Conservation (phyloP, 2,329 filamentous ascomycete species). For the Colletotrichum sp. region DNA sequence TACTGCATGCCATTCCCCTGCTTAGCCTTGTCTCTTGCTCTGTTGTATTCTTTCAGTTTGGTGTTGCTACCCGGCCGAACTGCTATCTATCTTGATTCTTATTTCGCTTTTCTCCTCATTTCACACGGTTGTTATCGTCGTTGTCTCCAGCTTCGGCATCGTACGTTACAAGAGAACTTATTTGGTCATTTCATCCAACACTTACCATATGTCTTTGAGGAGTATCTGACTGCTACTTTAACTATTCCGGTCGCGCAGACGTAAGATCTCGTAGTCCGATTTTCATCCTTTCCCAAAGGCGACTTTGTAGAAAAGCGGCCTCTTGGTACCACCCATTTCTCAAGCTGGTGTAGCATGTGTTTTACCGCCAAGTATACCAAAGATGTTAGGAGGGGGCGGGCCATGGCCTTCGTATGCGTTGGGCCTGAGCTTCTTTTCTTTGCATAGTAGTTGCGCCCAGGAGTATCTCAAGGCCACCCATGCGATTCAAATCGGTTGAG, state of each 20-base stretch:
- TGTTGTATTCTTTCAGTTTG: not conserved
- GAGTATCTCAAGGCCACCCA: not conserved
- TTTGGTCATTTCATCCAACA: too few relatives aligned
- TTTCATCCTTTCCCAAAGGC: not conserved
- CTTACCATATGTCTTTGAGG: not conserved
- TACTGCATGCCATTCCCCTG: not conserved
- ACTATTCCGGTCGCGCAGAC: rapidly evolving
- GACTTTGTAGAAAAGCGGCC: not conserved
- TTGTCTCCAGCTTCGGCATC: not conserved
- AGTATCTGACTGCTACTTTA: not conserved
- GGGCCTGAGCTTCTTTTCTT: not conserved
- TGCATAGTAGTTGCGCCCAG: not conserved
- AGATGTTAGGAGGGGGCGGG: not conserved
- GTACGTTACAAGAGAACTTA: too few relatives aligned
- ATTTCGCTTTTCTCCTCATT: not conserved
- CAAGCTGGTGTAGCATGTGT: not conserved
- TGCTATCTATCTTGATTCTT: not conserved
- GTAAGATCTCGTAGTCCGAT: not conserved
- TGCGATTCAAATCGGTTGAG: not conserved
- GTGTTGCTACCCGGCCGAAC: not conserved
- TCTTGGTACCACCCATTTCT: rapidly evolving
- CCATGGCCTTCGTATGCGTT: not conserved
- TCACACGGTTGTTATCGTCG: not conserved
- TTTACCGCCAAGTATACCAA: not conserved
- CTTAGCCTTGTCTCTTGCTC: too few relatives aligned